Conservation (phyloP, 140 eudicot genomes). For the Anethum foeniculum region DNA sequence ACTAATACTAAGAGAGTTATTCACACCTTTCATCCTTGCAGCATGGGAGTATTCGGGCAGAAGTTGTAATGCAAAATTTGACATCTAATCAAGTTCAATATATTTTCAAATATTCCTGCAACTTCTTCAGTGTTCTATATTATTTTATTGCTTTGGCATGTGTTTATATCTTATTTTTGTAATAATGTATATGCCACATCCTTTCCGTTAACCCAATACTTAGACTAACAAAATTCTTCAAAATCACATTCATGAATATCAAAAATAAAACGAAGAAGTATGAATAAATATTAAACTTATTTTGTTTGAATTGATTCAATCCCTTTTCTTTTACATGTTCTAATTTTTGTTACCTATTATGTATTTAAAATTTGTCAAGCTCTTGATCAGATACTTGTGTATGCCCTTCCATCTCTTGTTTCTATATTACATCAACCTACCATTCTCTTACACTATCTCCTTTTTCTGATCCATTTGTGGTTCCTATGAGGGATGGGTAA, state of each 20-base stretch:
- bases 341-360: not conserved
- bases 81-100: not conserved
- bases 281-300: not conserved
- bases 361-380: not conserved
- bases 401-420: not conserved
- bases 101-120: not conserved
- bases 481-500: conserved; percentile 24
- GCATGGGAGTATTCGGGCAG: not conserved
- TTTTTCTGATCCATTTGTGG: conserved; percentile 17
- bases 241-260: not conserved
- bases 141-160: not conserved
- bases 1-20: not conserved
- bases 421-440: not conserved
- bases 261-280: too few species aligned
- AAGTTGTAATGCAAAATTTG: not conserved
- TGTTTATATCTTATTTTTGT: too few species aligned
- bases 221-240: not conserved
- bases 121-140: not conserved
- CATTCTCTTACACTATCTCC: conserved; percentile 16
- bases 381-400: not conserved
- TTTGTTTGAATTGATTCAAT: not conserved
- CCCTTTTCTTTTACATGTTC: not conserved
- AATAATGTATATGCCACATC: not conserved
- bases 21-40: not conserved
- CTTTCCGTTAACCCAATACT: not conserved